phyloP scores from a whole-genome alignment of 1,284 basidiomycete species.

The Trichosporon faecale region DNA sequence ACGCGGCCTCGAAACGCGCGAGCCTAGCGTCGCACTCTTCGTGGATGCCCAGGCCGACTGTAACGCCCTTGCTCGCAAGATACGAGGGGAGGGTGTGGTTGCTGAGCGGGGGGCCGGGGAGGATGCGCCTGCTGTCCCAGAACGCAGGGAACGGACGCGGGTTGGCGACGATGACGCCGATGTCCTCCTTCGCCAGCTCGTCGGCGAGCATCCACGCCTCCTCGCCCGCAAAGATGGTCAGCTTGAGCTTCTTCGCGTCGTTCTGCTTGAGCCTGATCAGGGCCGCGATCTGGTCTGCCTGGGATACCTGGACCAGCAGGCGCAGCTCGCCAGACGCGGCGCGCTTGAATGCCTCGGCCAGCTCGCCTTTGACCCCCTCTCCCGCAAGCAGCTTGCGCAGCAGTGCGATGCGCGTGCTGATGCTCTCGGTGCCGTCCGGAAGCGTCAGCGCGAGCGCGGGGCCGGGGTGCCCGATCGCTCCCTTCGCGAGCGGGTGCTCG shows the following conservation, averaged over 20 bases:
- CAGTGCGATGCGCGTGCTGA: constrained; percentile 67
- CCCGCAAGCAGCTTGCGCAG: constrained; percentile 62
- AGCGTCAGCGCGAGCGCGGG: constrained; percentile 71
- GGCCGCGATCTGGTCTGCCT: constrained; percentile 70
- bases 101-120: constrained; percentile 72
- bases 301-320: constrained; percentile 66
- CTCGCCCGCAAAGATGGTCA: constrained; percentile 64
- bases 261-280: constrained; percentile 70
- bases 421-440: constrained; percentile 54
- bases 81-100: constrained; percentile 63
- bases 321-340: constrained; percentile 63
- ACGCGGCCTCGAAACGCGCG: constrained; percentile 66
- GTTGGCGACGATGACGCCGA: constrained; percentile 70
- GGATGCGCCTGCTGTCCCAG: constrained; percentile 68
- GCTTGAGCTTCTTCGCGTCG: constrained; percentile 57
- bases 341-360: constrained; percentile 59
- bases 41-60: constrained; percentile 67
- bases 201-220: constrained; percentile 67
- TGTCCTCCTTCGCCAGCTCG: constrained; percentile 64
- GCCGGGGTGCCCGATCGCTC: constrained; percentile 65
- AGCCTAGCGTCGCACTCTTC: constrained; percentile 65
- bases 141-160: constrained; percentile 61
- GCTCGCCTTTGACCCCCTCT: constrained; percentile 34
- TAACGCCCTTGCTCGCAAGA: constrained; percentile 66
- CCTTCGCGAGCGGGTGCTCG: constrained; percentile 61